These are phyloP conservation scores for Gnomoniopsis smithogilvyi DNA, from an alignment of 2,329 filamentous ascomycete genomes.

Conservation along the genomic window DNA sequence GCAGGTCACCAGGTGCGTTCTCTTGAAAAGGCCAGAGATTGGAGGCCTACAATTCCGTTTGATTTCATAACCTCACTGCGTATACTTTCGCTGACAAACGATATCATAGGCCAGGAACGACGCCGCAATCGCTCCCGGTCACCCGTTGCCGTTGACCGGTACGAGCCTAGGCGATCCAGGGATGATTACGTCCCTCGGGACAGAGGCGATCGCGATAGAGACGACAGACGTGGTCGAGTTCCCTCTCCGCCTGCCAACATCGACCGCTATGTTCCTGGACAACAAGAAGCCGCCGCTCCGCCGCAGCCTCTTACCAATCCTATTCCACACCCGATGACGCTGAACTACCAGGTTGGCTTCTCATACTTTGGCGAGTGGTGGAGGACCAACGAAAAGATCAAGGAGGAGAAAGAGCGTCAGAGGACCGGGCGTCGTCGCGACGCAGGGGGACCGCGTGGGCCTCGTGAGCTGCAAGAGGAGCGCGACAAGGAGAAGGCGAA, in stretches of 20 bases:
- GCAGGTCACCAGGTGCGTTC: conserved; percentile 70
- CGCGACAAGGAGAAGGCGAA: conserved; percentile 74
- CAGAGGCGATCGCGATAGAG: conserved; percentile 39
- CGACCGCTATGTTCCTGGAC: conserved; percentile 77
- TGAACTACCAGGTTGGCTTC: conserved; percentile 80
- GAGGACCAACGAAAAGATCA: conserved; percentile 77
- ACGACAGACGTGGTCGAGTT: conserved; percentile 58
- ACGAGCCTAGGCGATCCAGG: conserved; percentile 68
- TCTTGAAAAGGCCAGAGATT: too few species aligned
- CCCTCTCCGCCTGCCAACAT: conserved; percentile 67
- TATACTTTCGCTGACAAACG: conserved; percentile 22
- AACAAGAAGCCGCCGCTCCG: conserved; percentile 51
- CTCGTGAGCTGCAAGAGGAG: conserved; percentile 67
- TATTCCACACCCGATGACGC: conserved; percentile 66
- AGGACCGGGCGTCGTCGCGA: conserved; percentile 68
- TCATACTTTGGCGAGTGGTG: conserved; percentile 87
- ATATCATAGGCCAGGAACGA: conserved; percentile 51
- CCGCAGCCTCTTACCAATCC: conserved; percentile 57
- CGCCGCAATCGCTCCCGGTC: conserved; percentile 68
- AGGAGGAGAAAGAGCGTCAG: conserved; percentile 72
- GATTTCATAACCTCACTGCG: background rate
- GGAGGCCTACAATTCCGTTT: background rate
- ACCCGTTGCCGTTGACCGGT: conserved; percentile 68
- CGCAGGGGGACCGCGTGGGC: conserved; percentile 59
- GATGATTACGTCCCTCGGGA: conserved; percentile 32